phyloP scores from a whole-genome alignment of 805 yeast genomes.

The Schizosaccharomyces octosporus region DNA sequence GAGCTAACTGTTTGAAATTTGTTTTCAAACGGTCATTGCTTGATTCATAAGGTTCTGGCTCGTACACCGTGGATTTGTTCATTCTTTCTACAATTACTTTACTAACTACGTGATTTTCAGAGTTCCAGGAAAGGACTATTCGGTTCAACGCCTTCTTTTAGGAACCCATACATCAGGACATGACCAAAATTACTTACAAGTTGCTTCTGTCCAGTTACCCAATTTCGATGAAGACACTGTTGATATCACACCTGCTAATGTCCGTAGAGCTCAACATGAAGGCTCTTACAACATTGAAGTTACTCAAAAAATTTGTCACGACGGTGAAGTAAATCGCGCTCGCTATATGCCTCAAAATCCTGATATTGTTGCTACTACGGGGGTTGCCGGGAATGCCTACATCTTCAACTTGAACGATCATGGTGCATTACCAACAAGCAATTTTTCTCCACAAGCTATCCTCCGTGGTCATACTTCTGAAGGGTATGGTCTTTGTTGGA shows the following conservation, averaged over 20 bases:
- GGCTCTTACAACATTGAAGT: conserved; percentile 18
- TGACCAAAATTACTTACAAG: conserved; percentile 23
- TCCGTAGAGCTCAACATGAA: not conserved
- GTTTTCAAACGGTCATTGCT: not conserved
- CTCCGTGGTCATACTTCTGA: conserved; percentile 34
- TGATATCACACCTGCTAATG: conserved; percentile 7
- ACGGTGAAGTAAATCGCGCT: conserved; percentile 42
- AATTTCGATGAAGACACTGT: conserved; percentile 10
- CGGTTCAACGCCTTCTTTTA: conserved; percentile 24
- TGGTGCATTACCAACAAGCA: conserved; percentile 21
- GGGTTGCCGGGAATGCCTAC: conserved; percentile 17
- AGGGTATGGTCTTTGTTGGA: conserved; percentile 56
- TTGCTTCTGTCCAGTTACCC: conserved; percentile 16
- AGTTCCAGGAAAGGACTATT: conserved; percentile 10
- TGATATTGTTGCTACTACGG: conserved; percentile 28
- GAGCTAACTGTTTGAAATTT: too few species aligned
- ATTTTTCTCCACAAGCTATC: conserved; percentile 26
- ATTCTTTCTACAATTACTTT: not conserved
- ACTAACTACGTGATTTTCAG: conserved; percentile 1
- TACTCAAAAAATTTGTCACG: conserved; percentile 30
- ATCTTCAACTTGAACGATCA: conserved; percentile 44
- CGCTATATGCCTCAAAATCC: conserved; percentile 26
- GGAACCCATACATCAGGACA: conserved; percentile 44
- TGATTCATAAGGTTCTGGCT: not conserved
- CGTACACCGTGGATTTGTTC: too few species aligned